A percentile compares a stretch with the other conserved stretches of the same genome.
Conservation (phyloP, 805 yeast species). For the Ogataea sp. region DNA sequence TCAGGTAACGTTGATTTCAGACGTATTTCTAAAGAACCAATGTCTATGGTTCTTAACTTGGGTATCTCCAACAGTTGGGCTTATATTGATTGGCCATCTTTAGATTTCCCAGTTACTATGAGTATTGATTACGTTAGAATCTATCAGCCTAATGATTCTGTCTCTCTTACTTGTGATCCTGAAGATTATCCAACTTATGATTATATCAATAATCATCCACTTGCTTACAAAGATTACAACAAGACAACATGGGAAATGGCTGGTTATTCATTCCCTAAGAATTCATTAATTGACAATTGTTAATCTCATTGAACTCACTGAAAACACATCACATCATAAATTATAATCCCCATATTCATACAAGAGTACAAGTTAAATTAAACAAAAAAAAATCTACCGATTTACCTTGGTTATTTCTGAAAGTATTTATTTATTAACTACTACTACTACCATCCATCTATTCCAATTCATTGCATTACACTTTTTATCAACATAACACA, state of each 20-base stretch:
- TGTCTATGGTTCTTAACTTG: constrained; percentile 80
- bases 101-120: constrained; percentile 72
- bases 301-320: too few species aligned
- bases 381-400: too few species aligned
- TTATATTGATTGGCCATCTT: constrained; percentile 80
- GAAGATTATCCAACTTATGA: constrained; percentile 74
- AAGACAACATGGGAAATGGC: constrained; percentile 30
- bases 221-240: constrained; percentile 28
- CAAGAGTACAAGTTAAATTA: too few species aligned
- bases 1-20: constrained; percentile 89
- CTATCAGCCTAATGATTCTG: constrained; percentile 71
- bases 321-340: too few species aligned
- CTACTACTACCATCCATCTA: too few species aligned
- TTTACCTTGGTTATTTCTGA: too few species aligned
- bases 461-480: too few species aligned
- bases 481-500: too few species aligned
- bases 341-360: too few species aligned
- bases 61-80: constrained; percentile 94
- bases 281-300: constrained; percentile 44
- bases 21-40: constrained; percentile 79
- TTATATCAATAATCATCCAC: constrained; percentile 59
- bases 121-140: constrained; percentile 79
- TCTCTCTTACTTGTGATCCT: constrained; percentile 79
- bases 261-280: constrained; percentile 66
- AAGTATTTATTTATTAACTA: too few species aligned